Conservation (phyloP, 345 rosid genomes). For the Ceriops decandra region DNA sequence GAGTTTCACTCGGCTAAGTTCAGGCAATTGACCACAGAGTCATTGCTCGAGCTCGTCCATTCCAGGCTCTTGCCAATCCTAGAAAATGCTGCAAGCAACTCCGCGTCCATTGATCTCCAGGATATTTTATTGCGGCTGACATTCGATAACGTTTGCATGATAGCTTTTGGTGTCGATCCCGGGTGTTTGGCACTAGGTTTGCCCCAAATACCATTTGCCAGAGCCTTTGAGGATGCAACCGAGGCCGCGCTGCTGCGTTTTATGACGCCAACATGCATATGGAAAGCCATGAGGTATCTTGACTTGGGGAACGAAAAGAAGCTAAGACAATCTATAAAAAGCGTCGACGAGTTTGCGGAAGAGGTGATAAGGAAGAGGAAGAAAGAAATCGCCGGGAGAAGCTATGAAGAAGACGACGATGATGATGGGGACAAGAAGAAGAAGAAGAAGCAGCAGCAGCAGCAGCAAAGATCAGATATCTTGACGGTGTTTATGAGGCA, state of each 20-base stretch:
- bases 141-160: conserved; percentile 89
- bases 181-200: conserved; percentile 62
- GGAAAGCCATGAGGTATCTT: conserved; percentile 74
- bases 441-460: conserved; percentile 20
- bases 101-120: conserved; percentile 63
- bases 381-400: conserved; percentile 47
- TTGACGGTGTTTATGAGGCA: conserved; percentile 66
- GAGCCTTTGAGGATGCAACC: conserved; percentile 87
- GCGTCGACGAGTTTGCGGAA: conserved; percentile 73
- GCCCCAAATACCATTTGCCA: conserved; percentile 74
- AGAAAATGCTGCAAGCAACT: conserved; percentile 38
- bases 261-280: conserved; percentile 67
- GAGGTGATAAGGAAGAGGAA: conserved; percentile 73
- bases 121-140: conserved; percentile 75
- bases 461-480: conserved; percentile 50
- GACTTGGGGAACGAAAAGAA: conserved; percentile 70
- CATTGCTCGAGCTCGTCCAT: conserved; percentile 69
- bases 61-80: conserved; percentile 72
- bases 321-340: conserved; percentile 60
- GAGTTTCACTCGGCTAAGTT: conserved; percentile 91
- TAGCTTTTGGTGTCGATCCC: conserved; percentile 93
- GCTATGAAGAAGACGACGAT: background rate
- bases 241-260: conserved; percentile 69
- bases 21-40: conserved; percentile 62
- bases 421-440: too few relatives aligned